Evolutionary conservation across 2,329 filamentous ascomycete species (phyloP).

Genomic region (Fusarium lyarnte): DNA sequence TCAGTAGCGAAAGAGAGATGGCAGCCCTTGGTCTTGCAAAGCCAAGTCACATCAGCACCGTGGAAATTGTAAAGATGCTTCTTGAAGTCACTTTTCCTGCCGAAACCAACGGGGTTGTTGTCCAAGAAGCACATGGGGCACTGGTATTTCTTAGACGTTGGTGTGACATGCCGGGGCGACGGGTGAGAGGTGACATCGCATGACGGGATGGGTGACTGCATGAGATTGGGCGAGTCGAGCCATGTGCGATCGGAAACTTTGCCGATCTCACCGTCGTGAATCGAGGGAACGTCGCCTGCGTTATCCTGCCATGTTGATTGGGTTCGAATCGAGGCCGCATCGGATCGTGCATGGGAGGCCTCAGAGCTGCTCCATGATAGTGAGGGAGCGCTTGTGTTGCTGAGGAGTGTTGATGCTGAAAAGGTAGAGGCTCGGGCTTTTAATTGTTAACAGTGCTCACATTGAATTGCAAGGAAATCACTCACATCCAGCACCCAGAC

Average conservation of each 20-base stretch:
- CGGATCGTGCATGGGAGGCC: conserved; percentile 52
- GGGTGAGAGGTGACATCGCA: conserved; percentile 49
- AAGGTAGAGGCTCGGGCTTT: conserved; percentile 53
- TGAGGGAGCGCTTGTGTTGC: conserved; percentile 53
- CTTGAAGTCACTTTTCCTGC: conserved; percentile 59
- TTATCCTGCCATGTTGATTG: conserved; percentile 52
- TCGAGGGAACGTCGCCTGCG: conserved; percentile 46
- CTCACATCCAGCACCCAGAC: conserved; percentile 51
- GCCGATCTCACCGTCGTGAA: conserved; percentile 49
- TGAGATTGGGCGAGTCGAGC: conserved; percentile 52
- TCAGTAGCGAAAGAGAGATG: conserved; percentile 57
- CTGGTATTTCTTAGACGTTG: conserved; percentile 55
- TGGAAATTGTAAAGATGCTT: conserved; percentile 61
- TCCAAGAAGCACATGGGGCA: conserved; percentile 59
- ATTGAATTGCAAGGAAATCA: conserved; percentile 13
- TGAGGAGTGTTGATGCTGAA: conserved; percentile 53
- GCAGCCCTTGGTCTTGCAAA: conserved; percentile 55
- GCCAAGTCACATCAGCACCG: conserved; percentile 54
- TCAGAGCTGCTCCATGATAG: conserved; percentile 55
- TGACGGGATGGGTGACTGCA: conserved; percentile 48
- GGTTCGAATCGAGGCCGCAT: conserved; percentile 53
- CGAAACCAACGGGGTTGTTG: conserved; percentile 57
- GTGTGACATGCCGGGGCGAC: conserved; percentile 50
- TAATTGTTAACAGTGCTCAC: conserved; percentile 18
- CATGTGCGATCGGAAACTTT: conserved; percentile 51